A percentile compares a stretch with the other conserved stretches of the same genome.
Evolutionary conservation across 106 monocot genomes (phyloP).

Genomic region (Ottelia alismoides): DNA sequence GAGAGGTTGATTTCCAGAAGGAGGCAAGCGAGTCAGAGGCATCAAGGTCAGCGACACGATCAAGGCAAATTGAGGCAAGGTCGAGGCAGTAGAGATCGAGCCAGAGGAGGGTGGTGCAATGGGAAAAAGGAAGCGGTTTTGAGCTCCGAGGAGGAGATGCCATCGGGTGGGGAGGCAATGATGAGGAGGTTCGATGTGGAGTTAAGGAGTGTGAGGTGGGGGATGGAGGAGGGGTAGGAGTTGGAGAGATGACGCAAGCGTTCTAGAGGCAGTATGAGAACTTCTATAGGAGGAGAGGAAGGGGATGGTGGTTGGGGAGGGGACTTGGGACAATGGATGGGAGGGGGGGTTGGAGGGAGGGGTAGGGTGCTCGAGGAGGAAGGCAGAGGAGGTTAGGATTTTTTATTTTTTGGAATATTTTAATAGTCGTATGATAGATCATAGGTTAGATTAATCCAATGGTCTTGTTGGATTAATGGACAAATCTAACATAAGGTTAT

Average conservation of each 20-base stretch:
- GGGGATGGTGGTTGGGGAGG: slow-evolving; percentile 22
- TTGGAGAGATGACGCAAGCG: slow-evolving; percentile 77
- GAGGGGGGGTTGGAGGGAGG: slow-evolving; percentile 23
- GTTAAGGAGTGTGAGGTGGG: slow-evolving; percentile 33
- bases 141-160: slow-evolving; percentile 41
- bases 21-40: slow-evolving; percentile 17
- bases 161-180: slow-evolving; percentile 41
- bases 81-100: slow-evolving; percentile 37
- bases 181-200: slow-evolving; percentile 52
- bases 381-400: not conserved
- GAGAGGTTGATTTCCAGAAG: slow-evolving; percentile 61
- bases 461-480: too few species aligned
- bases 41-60: slow-evolving; percentile 50
- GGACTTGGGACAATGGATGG: slow-evolving; percentile 23
- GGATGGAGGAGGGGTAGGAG: not conserved
- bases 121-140: slow-evolving; percentile 74
- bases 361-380: not conserved
- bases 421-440: too few species aligned
- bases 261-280: slow-evolving; percentile 90
- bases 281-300: slow-evolving; percentile 47
- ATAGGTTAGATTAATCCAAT: too few species aligned
- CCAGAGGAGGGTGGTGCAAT: slow-evolving; percentile 56
- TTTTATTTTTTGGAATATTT: too few species aligned
- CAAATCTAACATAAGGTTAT: too few species aligned
- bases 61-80: slow-evolving; percentile 59